Base-by-base conservation (phyloP, 2,329 filamentous ascomycete genomes). In the Penicillium sp. region DNA sequence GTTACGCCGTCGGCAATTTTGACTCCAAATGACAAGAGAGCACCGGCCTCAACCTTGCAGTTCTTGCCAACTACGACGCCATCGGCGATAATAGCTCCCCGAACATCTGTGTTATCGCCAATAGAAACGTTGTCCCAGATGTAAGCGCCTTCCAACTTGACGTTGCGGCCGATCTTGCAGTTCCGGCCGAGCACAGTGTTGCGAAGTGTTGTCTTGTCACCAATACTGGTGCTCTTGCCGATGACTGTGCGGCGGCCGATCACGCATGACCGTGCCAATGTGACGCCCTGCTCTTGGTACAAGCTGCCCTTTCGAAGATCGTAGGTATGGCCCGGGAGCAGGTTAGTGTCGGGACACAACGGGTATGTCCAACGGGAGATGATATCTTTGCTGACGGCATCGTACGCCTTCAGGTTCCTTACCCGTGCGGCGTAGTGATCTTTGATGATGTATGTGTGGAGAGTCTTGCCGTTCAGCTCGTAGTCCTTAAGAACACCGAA, bases 381-480 rank as follows among this genome's bases (percentile, higher is more conserved):
- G n/a, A 97, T 83, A 69, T 97, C 93, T 67, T 86, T 88, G 72
- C 86, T 92, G 51, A 99, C 85, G 27, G 92, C 85, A 67, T 96
- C 91, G 76, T 97, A 99, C 68, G 92, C 87, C 67, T 90, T 89
- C 23, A 97, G 81, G 68, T 92, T 96, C 69, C 85, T 88, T 12
- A 91, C 92, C 60, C 94, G 83, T 1, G 92, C 92, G 1, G 91
- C 90, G 69, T 97, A 99, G 56, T 90, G 86, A 49, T 92, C 85
- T 33, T 86, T 83, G 43, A 95, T 80, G 60, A 97, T 88, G 66
- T 97, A 89, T 2, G 91, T 89, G 71, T 97, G 92, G 50, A 99
- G 90, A n/a, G 91, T 92, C 78, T 97, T 96, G 56, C 92, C 92
- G 72, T 97, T 97, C 54, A 97, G 80, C 71, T 99, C 94, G 78